Evolutionary conservation across 805 yeast species (phyloP).

Genomic region (Vanderwaltozyma verrucispora): DNA sequence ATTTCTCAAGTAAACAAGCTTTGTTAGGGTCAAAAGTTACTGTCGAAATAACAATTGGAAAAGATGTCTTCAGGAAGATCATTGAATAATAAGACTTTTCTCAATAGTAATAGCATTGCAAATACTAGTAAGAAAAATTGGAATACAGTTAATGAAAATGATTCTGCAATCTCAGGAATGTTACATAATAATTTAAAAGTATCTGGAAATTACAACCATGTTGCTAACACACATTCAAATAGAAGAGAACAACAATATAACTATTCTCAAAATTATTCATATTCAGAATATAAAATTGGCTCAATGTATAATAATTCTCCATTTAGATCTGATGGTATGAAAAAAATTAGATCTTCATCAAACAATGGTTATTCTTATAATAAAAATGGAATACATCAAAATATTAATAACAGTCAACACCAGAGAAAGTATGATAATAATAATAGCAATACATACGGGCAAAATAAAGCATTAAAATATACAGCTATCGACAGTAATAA

Average conservation of each 20-base stretch:
- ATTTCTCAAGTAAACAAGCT: no score
- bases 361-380: neutral
- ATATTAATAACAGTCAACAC: neutral
- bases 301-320: no score
- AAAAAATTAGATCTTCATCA: neutral
- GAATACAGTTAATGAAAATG: neutral
- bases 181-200: no score
- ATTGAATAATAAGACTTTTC: conserved; percentile 2
- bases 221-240: neutral
- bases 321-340: neutral
- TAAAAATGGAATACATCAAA: no score
- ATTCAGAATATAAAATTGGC: no score
- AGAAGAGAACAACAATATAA: neutral
- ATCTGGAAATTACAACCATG: no score
- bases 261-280: neutral
- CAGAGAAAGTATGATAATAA: neutral
- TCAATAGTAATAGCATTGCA: neutral
- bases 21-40: no score
- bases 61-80: conserved; percentile 1
- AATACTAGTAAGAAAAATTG: neutral
- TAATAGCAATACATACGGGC: neutral
- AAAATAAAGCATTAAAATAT: neutral
- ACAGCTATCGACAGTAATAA: neutral
- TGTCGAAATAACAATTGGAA: no score
- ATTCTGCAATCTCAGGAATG: no score